Evolutionary conservation across 371 early-diverging fungal genomes (phyloP).

Genomic region (Lichtheimia corymbifera): DNA sequence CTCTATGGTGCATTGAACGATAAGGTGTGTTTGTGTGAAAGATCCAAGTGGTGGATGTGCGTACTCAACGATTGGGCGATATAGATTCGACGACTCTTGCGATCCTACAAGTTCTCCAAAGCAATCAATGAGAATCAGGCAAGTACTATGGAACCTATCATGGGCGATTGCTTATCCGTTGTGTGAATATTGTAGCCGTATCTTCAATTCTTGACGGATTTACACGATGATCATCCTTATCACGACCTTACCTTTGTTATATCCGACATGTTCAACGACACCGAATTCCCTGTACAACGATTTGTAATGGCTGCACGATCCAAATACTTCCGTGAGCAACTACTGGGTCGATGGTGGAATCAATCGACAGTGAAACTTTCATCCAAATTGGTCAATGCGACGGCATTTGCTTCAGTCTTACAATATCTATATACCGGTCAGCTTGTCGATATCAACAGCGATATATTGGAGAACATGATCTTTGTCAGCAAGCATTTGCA

Average conservation of each 20-base stretch:
- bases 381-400: conserved; percentile 24
- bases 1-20: conserved; percentile 40
- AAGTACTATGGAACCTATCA: not conserved
- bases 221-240: conserved; percentile 24
- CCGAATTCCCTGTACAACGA: conserved; percentile 35
- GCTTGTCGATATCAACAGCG: conserved; percentile 16
- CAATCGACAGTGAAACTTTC: conserved; percentile 19
- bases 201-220: conserved; percentile 28
- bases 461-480: conserved; percentile 24
- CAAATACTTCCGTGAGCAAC: conserved; percentile 21
- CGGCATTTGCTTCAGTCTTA: conserved; percentile 30
- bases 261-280: not conserved
- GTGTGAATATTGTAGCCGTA: conserved; percentile 16
- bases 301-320: conserved; percentile 38
- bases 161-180: too few relatives aligned
- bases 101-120: conserved; percentile 42
- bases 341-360: conserved; percentile 24
- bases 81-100: conserved; percentile 32
- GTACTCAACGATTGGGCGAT: not conserved
- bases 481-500: conserved; percentile 32
- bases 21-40: conserved; percentile 4
- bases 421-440: conserved; percentile 42
- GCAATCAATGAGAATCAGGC: conserved; percentile 38
- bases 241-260: conserved; percentile 35
- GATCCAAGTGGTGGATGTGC: not conserved